Conservation (phyloP, 768 basidiomycete species). For the Suillus luteus region DNA sequence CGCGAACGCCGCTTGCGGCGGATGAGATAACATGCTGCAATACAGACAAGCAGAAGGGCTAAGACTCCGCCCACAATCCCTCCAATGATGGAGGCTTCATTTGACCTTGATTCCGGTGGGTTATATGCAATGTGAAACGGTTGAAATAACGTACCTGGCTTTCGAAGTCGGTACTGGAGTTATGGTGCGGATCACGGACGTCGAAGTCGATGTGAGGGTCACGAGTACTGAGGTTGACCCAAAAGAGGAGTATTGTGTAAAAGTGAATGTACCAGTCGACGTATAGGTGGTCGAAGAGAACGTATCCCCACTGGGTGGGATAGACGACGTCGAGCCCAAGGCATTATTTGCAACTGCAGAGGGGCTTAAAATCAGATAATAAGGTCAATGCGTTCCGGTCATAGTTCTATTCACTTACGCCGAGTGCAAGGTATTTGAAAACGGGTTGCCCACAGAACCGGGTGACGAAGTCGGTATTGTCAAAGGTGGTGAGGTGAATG, state of each 20-base stretch:
- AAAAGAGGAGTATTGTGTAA: not conserved
- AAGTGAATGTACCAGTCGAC: not conserved
- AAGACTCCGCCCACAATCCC: conserved; percentile 12
- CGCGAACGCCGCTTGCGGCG: conserved; percentile 6
- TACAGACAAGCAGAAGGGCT: conserved; percentile 1
- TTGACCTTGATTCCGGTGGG: not conserved
- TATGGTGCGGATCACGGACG: not conserved
- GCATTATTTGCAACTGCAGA: not conserved
- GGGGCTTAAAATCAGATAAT: not conserved
- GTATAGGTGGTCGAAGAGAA: not conserved
- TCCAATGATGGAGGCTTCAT: conserved; percentile 11
- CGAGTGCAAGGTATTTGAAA: not conserved
- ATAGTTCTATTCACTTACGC: not conserved
- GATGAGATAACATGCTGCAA: conserved; percentile 8
- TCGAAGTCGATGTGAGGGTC: not conserved
- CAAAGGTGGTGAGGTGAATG: not conserved
- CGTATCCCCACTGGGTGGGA: not conserved
- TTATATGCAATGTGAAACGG: not conserved
- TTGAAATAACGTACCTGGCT: conserved; percentile 4
- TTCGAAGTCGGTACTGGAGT: not conserved
- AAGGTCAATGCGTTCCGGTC: not conserved
- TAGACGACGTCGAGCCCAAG: not conserved
- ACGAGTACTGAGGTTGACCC: too few relatives aligned
- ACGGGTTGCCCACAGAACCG: not conserved
- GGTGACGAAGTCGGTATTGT: not conserved